Base-by-base conservation (phyloP, 2,329 filamentous ascomycete genomes). In the Parastagonospora nodorum region DNA sequence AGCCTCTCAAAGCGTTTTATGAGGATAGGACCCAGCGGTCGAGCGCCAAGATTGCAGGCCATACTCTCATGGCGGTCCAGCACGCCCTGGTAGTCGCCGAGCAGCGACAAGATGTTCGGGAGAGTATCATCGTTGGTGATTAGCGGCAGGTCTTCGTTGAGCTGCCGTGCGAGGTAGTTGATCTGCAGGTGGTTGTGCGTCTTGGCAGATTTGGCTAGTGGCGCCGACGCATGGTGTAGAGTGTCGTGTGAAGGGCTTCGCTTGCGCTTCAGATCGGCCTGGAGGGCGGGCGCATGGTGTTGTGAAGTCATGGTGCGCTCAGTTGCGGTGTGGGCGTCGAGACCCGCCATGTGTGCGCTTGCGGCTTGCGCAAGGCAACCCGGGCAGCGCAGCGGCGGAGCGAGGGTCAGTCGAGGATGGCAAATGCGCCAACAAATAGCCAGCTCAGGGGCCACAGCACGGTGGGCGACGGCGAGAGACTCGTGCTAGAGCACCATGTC, bases 21-120 rank as follows among this genome's bases (percentile, higher is more conserved):
- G 55, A 96, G 77, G 44, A 92, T 90, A 19, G 90, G 90, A 0
- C 89, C 90, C 1, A 92, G 84, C 14, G 92, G 87, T 60, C 90
- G 89, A 48, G 90, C 91, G 63, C 91, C 91, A 24, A 96, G 81
- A 65, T 91, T 93, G 50, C 88, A 88, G 40, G 91, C 92, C 63
- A 96, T 84, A 72, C 89, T 93, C 75, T 96, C 91, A 71, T 93
- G 89, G 48, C 90, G 85, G 64, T 90, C 89, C 45, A 96, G 79
- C 12, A 94, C 89, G 58, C 87, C 90, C 82, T 92, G 90, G 74
- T 96, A 96, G 62, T 92, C 87, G 67, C 83, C 82, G 51, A 96
- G 84, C 55, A 92, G 80, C 35, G 83, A 79, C 40, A 94, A 75
- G 47, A 94, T 84, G 60, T 89, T 87, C 10, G 84, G 82, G 64